phyloP scores from a whole-genome alignment of 192 early-diverging fungal species.

The Coemansia guatemalensis region DNA sequence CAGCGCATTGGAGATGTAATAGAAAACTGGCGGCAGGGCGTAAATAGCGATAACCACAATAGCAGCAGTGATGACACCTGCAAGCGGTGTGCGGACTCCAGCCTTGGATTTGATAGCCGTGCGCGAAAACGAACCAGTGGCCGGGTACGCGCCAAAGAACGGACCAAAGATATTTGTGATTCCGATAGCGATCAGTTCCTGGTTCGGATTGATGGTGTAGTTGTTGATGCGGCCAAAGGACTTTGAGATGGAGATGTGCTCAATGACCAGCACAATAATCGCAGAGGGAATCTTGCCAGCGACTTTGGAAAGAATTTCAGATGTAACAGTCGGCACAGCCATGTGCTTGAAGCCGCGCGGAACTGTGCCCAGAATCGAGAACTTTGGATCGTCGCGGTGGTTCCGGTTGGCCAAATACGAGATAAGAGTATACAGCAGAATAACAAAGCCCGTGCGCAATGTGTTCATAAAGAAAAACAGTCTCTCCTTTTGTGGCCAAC shows the following conservation, averaged over 20 bases:
- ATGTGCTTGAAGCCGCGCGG: conserved; percentile 73
- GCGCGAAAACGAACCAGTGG: conserved; percentile 93
- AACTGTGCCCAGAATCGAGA: conserved; percentile 68
- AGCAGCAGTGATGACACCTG: conserved; percentile 72
- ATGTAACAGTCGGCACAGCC: conserved; percentile 56
- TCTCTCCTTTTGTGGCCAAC: conserved; percentile 53
- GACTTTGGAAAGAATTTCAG: conserved; percentile 54
- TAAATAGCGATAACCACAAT: conserved; percentile 84
- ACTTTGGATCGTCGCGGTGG: conserved; percentile 48
- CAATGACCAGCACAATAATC: conserved; percentile 77
- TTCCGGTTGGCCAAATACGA: conserved; percentile 66
- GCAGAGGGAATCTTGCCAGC: conserved; percentile 61
- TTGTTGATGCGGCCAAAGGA: conserved; percentile 83
- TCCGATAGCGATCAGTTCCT: conserved; percentile 90
- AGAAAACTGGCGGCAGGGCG: conserved; percentile 79
- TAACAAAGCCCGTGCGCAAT: conserved; percentile 72
- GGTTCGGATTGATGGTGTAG: conserved; percentile 81
- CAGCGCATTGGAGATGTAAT: conserved; percentile 78
- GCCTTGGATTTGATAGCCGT: conserved; percentile 89
- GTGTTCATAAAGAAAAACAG: conserved; percentile 67
- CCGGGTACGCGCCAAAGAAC: conserved; percentile 85
- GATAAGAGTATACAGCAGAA: conserved; percentile 72
- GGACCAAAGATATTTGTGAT: conserved; percentile 82
- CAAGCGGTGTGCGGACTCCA: conserved; percentile 79
- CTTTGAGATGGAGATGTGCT: conserved; percentile 89